phyloP scores from a whole-genome alignment of 164 flowering plant genomes.

The Chloranthus sessilifolius region DNA sequence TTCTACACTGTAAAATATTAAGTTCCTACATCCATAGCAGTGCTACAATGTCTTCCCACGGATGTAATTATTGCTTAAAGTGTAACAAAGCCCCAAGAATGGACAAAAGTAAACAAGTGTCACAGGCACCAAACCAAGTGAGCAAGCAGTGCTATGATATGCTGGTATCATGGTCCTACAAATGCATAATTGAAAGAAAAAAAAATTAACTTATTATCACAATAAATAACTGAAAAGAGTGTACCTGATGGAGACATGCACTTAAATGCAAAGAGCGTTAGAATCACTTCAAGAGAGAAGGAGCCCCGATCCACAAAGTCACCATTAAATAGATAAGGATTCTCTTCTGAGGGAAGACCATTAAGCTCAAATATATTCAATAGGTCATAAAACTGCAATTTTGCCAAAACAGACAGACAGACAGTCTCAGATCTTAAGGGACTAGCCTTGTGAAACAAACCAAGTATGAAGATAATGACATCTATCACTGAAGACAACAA shows the following conservation, averaged over 20 bases:
- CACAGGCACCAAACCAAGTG: no score
- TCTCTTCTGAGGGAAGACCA: slow-evolving; percentile 96
- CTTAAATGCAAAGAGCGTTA: slow-evolving; percentile 91
- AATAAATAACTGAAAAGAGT: not conserved
- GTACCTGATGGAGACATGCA: slow-evolving; percentile 97
- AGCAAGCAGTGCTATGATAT: no score
- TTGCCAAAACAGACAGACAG: slow-evolving; percentile 2
- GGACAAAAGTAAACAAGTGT: no score
- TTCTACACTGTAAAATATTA: no score
- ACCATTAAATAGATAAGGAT: slow-evolving; percentile 96
- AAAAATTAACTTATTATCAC: no score
- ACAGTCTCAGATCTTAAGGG: slow-evolving; percentile 7
- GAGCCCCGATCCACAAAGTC: slow-evolving; percentile 99
- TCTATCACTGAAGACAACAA: not conserved
- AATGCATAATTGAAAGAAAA: no score
- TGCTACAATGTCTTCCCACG: no score
- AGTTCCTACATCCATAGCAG: no score
- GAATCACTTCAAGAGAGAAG: slow-evolving; percentile 92
- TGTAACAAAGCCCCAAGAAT: no score
- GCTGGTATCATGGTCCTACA: no score
- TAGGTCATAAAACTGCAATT: slow-evolving; percentile 88
- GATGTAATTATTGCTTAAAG: no score
- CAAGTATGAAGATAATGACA: not conserved
- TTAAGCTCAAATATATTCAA: slow-evolving; percentile 94
- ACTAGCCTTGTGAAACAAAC: not conserved